Base-by-base conservation (phyloP, 192 early-diverging fungal species). In the Linnemannia schmuckeri region DNA sequence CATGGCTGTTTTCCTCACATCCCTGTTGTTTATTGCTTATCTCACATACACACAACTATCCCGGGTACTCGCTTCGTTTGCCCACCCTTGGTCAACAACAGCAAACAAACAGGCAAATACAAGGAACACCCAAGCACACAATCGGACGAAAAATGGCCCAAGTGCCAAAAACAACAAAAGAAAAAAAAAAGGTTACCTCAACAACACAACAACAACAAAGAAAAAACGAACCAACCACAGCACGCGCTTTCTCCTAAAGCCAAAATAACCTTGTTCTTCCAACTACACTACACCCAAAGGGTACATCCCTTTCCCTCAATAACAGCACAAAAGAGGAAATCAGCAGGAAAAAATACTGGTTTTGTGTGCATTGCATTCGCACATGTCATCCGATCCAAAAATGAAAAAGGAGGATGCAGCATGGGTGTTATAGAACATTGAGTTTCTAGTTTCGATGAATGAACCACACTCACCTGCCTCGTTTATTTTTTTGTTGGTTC, bases 151-250 rank as follows among this genome's bases (percentile, higher is more conserved):
- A 15, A 46, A 54, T 54, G 57, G 24, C 22, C 24, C 57, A n/a
- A 41, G 30, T 41, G 40, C 38, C 24, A 41, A 18, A 10, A 46
- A 75, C n/a, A 12, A 15, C 38, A 15, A 54, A 24, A 37, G 6
- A 20, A 4, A 54, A 33, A 49, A 70, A 42, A 30, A n/a, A 30
- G 77, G 24, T 63, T 54, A 46, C 37, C 3, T 30, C 47, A 49
- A 49, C 47, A 49, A 49, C 47, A 44, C 44, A 70, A 72, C 33
- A 71, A 52, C 10, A 52, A 20, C 20, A 41, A 20, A 15, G 9
- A 27, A 74, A 27, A 24, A 33, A 47, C 37, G 54, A 47, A 74
- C 78, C 71, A 74, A 80, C 71, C 41, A 61, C 40, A 61, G 8
- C 71, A 66, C 54, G 13, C 73, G 46, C 47, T 47, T 15, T 33